Conservation (phyloP, 148 eudicot species). For the Euryodendron excelsum region DNA sequence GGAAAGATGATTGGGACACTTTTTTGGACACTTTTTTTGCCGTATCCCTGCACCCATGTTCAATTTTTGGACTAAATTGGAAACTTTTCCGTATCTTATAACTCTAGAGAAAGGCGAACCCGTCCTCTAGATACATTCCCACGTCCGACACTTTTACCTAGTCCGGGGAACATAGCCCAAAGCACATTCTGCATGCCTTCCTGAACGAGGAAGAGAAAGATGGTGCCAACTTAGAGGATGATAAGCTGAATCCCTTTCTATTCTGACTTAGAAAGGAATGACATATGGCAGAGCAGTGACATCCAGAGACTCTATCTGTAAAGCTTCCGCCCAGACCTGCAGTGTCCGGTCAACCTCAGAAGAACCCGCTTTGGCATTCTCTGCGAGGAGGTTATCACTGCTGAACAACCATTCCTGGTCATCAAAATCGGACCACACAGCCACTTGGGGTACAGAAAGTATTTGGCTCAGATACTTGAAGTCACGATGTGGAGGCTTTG, state of each 20-base stretch:
- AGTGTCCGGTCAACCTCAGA: slow-evolving; percentile 15
- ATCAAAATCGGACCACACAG: slow-evolving; percentile 28
- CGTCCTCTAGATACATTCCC: too few species aligned
- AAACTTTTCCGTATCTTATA: too few species aligned
- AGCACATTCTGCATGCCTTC: too few species aligned
- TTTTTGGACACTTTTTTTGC: too few species aligned
- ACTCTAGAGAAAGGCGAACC: too few species aligned
- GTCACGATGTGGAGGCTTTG: slow-evolving; percentile 47
- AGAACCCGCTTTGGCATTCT: slow-evolving; percentile 14
- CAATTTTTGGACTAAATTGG: too few species aligned
- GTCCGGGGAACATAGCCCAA: too few species aligned
- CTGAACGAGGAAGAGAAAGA: too few species aligned
- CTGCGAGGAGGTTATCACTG: slow-evolving; percentile 2
- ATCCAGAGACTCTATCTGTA: slow-evolving; percentile 34
- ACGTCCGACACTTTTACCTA: too few species aligned
- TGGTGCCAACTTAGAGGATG: too few species aligned
- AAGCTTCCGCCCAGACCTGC: slow-evolving; percentile 42
- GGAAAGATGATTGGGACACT: too few species aligned
- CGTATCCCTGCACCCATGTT: too few species aligned
- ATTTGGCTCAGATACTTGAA: slow-evolving; percentile 42
- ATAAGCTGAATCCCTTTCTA: slow-evolving; percentile 2
- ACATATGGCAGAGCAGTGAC: slow-evolving; percentile 50
- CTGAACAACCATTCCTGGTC: slow-evolving; percentile 44
- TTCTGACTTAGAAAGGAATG: slow-evolving; percentile 37
- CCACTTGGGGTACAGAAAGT: slow-evolving; percentile 36